A percentile compares a stretch with the other conserved stretches of the same genome.
These are phyloP conservation scores for Umbelopsis isabellina DNA, from an alignment of 192 early-diverging fungal species.

Conservation along the genomic window DNA sequence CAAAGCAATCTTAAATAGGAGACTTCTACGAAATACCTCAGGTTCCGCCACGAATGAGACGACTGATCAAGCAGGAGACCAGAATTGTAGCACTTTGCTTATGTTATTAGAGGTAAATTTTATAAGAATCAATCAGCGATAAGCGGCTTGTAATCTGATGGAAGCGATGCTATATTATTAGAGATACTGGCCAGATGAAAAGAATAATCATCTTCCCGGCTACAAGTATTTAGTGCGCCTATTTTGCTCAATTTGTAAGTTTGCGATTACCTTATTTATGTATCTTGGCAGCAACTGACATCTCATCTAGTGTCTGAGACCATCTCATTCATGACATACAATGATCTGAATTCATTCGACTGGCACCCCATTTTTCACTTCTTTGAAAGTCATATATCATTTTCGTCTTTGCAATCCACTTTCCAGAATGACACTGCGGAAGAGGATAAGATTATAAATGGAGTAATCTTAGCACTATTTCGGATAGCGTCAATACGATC, in stretches of 20 bases:
- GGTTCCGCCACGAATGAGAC: neutral
- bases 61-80: no score
- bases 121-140: neutral
- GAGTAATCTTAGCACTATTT: neutral
- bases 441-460: neutral
- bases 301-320: neutral
- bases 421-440: neutral
- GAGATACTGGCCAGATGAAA: conserved; percentile 3
- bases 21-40: neutral
- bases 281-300: neutral
- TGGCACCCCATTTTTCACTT: neutral
- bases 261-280: no score
- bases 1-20: conserved; percentile 15
- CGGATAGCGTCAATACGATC: neutral
- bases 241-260: conserved; percentile 19
- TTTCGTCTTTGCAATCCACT: neutral
- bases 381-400: neutral
- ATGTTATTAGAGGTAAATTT: no score
- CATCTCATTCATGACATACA: neutral
- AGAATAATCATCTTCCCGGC: neutral
- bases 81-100: no score
- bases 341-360: neutral
- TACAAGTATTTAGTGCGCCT: neutral
- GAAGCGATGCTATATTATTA: neutral
- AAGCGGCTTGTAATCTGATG: neutral